A percentile compares a stretch with the other conserved stretches of the same genome.
These are phyloP conservation scores for Tetraselmis striata DNA, from an alignment of 139 green algal species.

Conservation along the genomic window DNA sequence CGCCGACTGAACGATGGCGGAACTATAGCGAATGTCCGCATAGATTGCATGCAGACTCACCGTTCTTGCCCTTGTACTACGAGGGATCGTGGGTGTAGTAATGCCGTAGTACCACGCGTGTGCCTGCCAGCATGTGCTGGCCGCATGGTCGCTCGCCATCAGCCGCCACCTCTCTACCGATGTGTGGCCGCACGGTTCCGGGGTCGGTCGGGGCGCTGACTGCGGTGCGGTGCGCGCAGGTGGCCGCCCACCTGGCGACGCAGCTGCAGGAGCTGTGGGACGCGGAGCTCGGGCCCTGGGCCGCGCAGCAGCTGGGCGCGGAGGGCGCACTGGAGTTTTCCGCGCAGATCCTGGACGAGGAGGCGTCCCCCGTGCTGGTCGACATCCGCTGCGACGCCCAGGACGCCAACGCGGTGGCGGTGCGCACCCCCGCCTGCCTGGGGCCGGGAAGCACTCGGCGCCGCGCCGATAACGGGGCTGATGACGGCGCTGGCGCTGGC, in stretches of 20 bases:
- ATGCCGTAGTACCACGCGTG: too few species aligned
- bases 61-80: too few species aligned
- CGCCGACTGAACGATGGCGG: too few species aligned
- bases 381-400: neutral
- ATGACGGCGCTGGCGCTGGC: too few species aligned
- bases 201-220: neutral
- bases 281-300: neutral
- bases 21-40: too few species aligned
- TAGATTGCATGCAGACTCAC: too few species aligned
- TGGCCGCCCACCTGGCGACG: neutral
- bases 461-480: too few species aligned
- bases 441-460: too few species aligned
- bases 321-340: neutral
- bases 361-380: neutral
- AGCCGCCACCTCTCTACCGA: neutral
- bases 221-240: neutral
- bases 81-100: too few species aligned
- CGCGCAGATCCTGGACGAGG: neutral
- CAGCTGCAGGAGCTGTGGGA: neutral
- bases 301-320: neutral
- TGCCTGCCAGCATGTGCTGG: neutral
- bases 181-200: too few species aligned
- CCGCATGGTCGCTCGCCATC: neutral
- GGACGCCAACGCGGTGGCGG: neutral
- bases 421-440: too few species aligned